phyloP scores from a whole-genome alignment of 352 stramenopile genomes.

The Phytophthora rubi region DNA sequence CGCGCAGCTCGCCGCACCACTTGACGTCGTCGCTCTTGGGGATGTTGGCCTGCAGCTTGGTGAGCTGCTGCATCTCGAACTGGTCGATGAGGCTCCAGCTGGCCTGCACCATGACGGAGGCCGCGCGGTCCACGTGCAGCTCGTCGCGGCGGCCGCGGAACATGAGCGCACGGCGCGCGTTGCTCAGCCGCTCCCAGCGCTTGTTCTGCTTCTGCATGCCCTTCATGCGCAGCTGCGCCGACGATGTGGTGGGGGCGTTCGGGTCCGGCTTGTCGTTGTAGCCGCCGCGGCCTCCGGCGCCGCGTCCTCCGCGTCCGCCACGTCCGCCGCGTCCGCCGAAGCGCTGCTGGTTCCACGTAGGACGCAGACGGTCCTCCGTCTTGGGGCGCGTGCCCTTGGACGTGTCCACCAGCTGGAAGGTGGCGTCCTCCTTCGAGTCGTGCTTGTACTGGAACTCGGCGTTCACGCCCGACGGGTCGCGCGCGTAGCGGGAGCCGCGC shows the following conservation, averaged over 20 bases:
- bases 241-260: constrained; percentile 51
- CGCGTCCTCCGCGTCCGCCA: constrained; percentile 43
- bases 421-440: constrained; percentile 90
- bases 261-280: constrained; percentile 48
- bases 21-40: constrained; percentile 90
- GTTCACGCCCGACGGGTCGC: constrained; percentile 88
- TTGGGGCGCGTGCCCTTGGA: constrained; percentile 85
- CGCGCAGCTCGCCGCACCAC: constrained; percentile 94
- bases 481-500: constrained; percentile 55
- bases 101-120: constrained; percentile 91
- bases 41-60: constrained; percentile 93
- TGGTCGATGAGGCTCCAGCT: constrained; percentile 96
- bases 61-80: constrained; percentile 96
- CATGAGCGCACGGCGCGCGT: constrained; percentile 73
- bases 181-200: constrained; percentile 79
- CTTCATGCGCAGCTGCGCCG: constrained; percentile 81
- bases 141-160: constrained; percentile 67
- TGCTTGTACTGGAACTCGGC: constrained; percentile 95
- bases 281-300: constrained; percentile 43
- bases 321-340: constrained; percentile 65
- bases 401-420: constrained; percentile 96
- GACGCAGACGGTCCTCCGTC: constrained; percentile 79
- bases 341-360: constrained; percentile 88
- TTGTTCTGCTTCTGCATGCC: constrained; percentile 90
- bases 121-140: constrained; percentile 80